Percentiles rank a stretch among this genome's conserved stretches.
Conservation (phyloP, 495 filamentous ascomycete species). For the Patellaria atrata region DNA sequence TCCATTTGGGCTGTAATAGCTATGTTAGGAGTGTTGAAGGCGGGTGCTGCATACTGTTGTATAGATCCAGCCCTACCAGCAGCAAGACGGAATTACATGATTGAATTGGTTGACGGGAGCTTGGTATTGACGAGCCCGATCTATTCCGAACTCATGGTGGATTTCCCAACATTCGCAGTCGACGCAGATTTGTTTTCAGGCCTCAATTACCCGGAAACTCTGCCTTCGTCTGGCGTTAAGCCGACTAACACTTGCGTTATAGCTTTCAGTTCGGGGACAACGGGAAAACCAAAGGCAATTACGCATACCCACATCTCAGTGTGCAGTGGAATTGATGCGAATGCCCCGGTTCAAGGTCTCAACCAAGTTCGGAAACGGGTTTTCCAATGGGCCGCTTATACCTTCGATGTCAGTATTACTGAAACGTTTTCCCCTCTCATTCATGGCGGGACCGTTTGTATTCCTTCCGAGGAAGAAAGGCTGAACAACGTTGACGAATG, state of each 20-base stretch:
- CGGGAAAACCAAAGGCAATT: slow-evolving; percentile 12
- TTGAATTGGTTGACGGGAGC: neutral
- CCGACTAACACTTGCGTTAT: slow-evolving; percentile 9
- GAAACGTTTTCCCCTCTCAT: slow-evolving; percentile 14
- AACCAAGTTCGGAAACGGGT: too few species aligned
- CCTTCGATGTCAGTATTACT: slow-evolving; percentile 10
- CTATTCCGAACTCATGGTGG: neutral
- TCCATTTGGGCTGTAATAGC: slow-evolving; percentile 14
- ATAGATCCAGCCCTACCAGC: slow-evolving; percentile 15
- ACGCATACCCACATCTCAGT: slow-evolving; percentile 10
- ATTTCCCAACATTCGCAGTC: too few species aligned
- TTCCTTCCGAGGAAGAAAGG: slow-evolving; percentile 13
- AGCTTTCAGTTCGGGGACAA: slow-evolving; percentile 14
- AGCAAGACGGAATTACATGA: slow-evolving; percentile 2
- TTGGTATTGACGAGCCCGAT: neutral
- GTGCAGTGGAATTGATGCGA: too few species aligned
- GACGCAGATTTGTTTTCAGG: too few species aligned
- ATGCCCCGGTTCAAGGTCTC: too few species aligned
- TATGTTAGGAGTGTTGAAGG: slow-evolving; percentile 14
- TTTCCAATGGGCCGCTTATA: slow-evolving; percentile 14
- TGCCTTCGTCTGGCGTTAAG: slow-evolving; percentile 1
- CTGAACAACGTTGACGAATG: too few species aligned
- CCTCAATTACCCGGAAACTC: too few species aligned
- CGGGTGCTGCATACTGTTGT: slow-evolving; percentile 7
- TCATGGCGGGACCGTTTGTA: slow-evolving; percentile 13